These are phyloP conservation scores for Wallacemonas rigidus DNA, from an alignment of 208 protist genomes.

Conservation along the genomic window DNA sequence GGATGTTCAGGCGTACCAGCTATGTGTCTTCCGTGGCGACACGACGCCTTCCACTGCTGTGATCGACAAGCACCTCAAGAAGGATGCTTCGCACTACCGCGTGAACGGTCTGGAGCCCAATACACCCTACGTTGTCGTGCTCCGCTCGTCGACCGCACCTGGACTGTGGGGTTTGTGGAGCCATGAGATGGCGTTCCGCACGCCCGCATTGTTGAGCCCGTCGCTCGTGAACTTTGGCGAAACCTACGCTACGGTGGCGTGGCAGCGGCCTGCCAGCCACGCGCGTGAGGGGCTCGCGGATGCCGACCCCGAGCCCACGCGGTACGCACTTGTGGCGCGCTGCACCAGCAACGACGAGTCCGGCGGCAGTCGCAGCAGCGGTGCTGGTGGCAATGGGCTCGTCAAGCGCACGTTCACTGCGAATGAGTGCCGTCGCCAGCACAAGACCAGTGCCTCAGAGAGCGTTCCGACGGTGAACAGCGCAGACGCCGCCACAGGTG, in stretches of 20 bases:
- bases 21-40: conserved; percentile 81
- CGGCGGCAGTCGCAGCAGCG: conserved; percentile 3
- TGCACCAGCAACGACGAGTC: background rate
- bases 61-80: conserved; percentile 87
- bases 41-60: conserved; percentile 73
- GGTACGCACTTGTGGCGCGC: conserved; percentile 35
- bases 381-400: background rate
- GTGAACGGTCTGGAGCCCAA: conserved; percentile 56
- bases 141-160: conserved; percentile 67
- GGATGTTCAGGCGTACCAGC: conserved; percentile 73
- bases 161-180: conserved; percentile 89
- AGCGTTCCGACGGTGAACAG: conserved; percentile 28
- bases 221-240: conserved; percentile 62
- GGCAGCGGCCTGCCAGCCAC: conserved; percentile 58
- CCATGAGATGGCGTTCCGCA: conserved; percentile 73
- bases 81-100: conserved; percentile 59
- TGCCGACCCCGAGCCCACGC: conserved; percentile 25
- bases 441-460: background rate
- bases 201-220: conserved; percentile 55
- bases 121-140: conserved; percentile 81
- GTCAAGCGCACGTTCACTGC: background rate
- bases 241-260: conserved; percentile 74
- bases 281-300: conserved; percentile 19
- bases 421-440: background rate
- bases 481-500: conserved; percentile 24